Base-by-base conservation (phyloP, 2,329 filamentous ascomycete species). In the Neocucurbitaria cava region DNA sequence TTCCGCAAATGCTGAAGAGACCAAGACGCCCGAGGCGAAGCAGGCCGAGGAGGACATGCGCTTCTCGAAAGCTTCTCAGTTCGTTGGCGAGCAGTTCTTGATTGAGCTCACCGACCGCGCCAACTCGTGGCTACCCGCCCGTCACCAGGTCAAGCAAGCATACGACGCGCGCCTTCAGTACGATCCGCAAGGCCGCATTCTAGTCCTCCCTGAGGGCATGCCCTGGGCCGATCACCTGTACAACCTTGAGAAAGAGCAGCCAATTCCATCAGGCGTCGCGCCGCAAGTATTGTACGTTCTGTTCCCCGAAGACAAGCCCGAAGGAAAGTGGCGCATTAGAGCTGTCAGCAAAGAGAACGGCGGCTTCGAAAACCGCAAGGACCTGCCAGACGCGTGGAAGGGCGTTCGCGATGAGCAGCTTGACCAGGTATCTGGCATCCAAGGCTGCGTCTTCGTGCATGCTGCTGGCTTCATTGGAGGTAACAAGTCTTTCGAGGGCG, bases 161-260 rank as follows among this genome's bases (percentile, higher is more conserved):
- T 96, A 95, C 74, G 80, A 82, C 30, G 83, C 84, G 60, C 87
- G 94, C 50, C 72, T 78, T 24, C 81, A 89, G 63, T 85, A 87
- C 71, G 90, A 96, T 73, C 70, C 87, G 9, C 80, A 88, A 61
- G 93, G 93, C 52, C 87, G 91, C 59, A 86, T 98, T 56, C 82
- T 98, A 68, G 88, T 97, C 23, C 84, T 99, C 11, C 75, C 77
- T 52, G 87, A 90, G 72, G 87, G 89, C 54, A 90, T 94, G 56
- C 94, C 94, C 1, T 98, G 95, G 95, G 95, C 96, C 76, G 94
- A 98, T 71, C 95, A 99, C 76, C 83, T 99, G 17, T 98, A 96
- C 79, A 87, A 85, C 17, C 85, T 98, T 24, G 95, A 99, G 65
- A 83, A 88, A 70, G 76, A 79, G 45, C 75, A 71, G 8, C 75